Base-by-base conservation (phyloP, 352 stramenopile genomes). In the Pythium volutum region DNA sequence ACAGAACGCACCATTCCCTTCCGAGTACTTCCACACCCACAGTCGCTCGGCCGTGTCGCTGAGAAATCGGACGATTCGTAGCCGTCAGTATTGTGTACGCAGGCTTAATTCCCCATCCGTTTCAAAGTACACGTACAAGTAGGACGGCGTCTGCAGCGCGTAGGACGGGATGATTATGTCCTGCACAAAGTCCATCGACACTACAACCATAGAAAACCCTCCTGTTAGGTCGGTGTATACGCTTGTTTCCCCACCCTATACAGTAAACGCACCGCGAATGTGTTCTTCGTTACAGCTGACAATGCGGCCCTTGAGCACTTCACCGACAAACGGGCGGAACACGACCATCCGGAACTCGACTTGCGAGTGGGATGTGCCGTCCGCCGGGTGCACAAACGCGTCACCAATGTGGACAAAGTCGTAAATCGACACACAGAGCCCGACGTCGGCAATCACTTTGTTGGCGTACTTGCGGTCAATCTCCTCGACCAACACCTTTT, bases 381-480 rank as follows among this genome's bases (percentile, higher is more conserved):
- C 87, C 38, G 85, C 79, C 34, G 87, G 87, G 53, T 95, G 81
- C 52, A 95, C 74, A 59, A 92, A 91, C 10, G 87, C 81, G 59
- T 94, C 86, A 51, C 87, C 87, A 34, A 93, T 91, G 64, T 86
- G 76, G 53, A 96, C 87, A 53, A 96, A 94, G 71, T 96, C 87
- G 73, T 94, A 94, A 64, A 95, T 82, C 39, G 85, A 90, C 46
- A 96, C 77, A 62, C 87, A 96, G 48, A 96, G 82, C 29, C 87
- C 87, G 46, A 95, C 87, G 65, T 94, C 86, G 4, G 86, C 77
- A 33, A 96, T 79, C 15, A 96, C 85, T 58, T 96, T 96, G 77
- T 96, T 96, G 29, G 85, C 85, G 60, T 95, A 96, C 73, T 96
- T 96, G 64, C 81, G 81, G 69, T 96, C 85, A 59, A 96, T 91